Percentiles rank a stretch among this genome's conserved stretches.
These are phyloP conservation scores for Xylaria sp. DNA, from an alignment of 2,329 filamentous ascomycete genomes.

Conservation along the genomic window DNA sequence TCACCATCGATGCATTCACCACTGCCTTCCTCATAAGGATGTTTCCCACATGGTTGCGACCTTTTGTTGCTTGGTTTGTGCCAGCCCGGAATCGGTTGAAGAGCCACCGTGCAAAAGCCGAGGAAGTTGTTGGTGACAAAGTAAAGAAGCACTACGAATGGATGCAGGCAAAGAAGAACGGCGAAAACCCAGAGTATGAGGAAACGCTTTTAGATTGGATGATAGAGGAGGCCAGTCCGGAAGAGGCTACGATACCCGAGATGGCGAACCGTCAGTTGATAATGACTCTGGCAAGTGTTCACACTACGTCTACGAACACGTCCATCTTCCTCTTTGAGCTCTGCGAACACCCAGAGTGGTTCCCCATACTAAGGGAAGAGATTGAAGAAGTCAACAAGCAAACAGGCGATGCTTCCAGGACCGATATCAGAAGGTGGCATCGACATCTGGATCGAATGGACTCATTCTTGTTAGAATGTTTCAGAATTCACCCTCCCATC, in stretches of 20 bases:
- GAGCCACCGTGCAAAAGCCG: constrained; percentile 8
- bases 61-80: constrained; percentile 53
- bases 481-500: constrained; percentile 30
- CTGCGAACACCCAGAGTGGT: constrained; percentile 35
- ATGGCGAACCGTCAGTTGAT: constrained; percentile 31
- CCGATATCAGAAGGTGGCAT: constrained; percentile 13
- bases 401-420: constrained; percentile 14
- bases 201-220: constrained; percentile 37
- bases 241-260: constrained; percentile 18
- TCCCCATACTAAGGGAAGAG: constrained; percentile 30
- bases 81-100: constrained; percentile 13
- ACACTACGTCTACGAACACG: constrained; percentile 19
- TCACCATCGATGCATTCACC: constrained; percentile 32
- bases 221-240: constrained; percentile 27
- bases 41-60: constrained; percentile 35
- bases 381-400: constrained; percentile 26
- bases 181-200: constrained; percentile 15
- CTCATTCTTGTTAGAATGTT: constrained; percentile 22
- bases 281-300: constrained; percentile 27
- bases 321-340: constrained; percentile 35
- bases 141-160: constrained; percentile 23
- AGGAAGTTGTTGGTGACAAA: constrained; percentile 2
- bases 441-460: constrained; percentile 13
- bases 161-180: constrained; percentile 13
- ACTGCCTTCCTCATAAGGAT: constrained; percentile 32